These are phyloP conservation scores for Phytophthora crassamura DNA, from an alignment of 352 stramenopile species.

Conservation along the genomic window DNA sequence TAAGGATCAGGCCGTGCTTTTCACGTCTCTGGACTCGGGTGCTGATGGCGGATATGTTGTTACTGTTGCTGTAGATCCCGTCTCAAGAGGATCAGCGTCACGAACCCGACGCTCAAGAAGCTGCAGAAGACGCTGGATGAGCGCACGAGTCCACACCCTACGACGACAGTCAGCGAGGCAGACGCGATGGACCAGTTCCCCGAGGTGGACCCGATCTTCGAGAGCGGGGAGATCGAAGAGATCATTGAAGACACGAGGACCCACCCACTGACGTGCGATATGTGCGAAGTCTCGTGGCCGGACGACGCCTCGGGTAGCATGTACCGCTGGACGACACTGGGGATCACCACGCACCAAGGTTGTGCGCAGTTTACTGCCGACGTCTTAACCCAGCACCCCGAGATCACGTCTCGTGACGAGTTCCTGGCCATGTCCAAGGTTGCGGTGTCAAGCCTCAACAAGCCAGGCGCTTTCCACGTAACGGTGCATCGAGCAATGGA, in stretches of 20 bases:
- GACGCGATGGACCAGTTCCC: conserved; percentile 63
- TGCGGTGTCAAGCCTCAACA: conserved; percentile 61
- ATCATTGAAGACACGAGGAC: conserved; percentile 32
- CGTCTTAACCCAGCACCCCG: conserved; percentile 59
- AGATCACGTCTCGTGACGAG: conserved; percentile 62
- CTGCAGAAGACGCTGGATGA: conserved; percentile 82
- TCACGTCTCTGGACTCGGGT: background rate
- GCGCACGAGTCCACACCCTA: conserved; percentile 41
- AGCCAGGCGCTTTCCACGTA: conserved; percentile 76
- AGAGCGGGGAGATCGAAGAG: conserved; percentile 64
- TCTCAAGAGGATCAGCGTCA: conserved; percentile 68
- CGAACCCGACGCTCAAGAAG: conserved; percentile 74
- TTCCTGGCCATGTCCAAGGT: conserved; percentile 56
- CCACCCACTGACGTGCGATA: conserved; percentile 59
- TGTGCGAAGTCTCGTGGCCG: conserved; percentile 87
- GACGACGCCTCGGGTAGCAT: conserved; percentile 65
- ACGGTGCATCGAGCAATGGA: conserved; percentile 80
- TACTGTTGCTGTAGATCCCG: conserved; percentile 48
- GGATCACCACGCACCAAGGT: conserved; percentile 72
- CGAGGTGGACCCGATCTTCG: conserved; percentile 78
- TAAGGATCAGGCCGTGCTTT: conserved; percentile 26
- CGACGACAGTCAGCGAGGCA: conserved; percentile 39
- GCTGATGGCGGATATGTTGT: background rate
- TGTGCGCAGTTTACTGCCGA: conserved; percentile 82
- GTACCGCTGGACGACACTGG: conserved; percentile 56